phyloP scores from a whole-genome alignment of 345 rosid genomes.

The Hibiscus trionum region DNA sequence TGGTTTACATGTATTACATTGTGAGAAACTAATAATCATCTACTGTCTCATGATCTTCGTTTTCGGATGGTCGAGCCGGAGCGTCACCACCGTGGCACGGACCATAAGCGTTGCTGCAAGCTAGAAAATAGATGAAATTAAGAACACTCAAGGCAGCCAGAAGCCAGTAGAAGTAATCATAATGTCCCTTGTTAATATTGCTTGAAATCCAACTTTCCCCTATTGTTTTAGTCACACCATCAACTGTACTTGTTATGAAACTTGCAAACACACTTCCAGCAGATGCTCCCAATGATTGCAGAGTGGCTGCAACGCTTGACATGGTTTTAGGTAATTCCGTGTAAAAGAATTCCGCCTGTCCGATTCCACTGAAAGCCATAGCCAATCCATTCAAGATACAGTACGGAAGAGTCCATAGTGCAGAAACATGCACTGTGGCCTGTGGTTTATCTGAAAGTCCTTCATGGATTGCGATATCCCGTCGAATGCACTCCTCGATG shows the following conservation, averaged over 20 bases:
- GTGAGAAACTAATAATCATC: no score
- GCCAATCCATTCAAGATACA: no score
- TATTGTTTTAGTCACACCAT: conserved; percentile 15
- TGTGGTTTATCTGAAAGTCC: conserved; percentile 20
- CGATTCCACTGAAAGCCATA: no score
- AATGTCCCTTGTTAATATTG: conserved; percentile 41
- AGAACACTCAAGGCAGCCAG: conserved; percentile 25
- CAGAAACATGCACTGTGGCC: background rate
- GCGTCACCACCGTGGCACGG: conserved; percentile 1
- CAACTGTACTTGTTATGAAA: conserved; percentile 27
- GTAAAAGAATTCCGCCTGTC: no score
- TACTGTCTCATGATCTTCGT: no score
- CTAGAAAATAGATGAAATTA: conserved; percentile 25
- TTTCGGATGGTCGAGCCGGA: no score
- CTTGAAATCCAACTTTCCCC: conserved; percentile 40
- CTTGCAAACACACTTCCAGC: conserved; percentile 37
- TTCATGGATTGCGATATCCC: conserved; percentile 19
- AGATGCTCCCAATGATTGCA: conserved; percentile 3
- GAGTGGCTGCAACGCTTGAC: no score
- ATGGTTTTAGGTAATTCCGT: no score
- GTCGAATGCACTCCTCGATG: conserved; percentile 30
- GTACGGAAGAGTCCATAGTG: no score
- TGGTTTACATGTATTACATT: no score
- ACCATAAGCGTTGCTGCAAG: no score
- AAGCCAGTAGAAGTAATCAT: conserved; percentile 47